Base-by-base conservation (phyloP, 352 stramenopile species). In the Lagenidium sp. region DNA sequence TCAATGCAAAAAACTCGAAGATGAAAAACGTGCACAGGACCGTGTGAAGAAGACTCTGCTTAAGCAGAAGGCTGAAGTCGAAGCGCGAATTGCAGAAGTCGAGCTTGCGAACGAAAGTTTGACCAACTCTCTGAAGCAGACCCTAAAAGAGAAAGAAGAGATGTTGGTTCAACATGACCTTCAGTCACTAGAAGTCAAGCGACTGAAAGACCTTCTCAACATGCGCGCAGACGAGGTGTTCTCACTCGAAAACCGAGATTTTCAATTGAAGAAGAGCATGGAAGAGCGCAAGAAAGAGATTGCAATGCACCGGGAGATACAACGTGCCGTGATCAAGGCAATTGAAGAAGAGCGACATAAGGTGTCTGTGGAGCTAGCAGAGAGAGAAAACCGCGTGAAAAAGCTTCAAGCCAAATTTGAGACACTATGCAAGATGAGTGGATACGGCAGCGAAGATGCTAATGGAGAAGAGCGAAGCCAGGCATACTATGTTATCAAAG, bases 361-460 rank as follows among this genome's bases (percentile, higher is more conserved):
- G 40, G 69, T 96, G 11, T 82, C 90, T 15, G 71, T 98, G 10
- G 90, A 97, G 53, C 63, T 97, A 10, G 81, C 68, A 0, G 81
- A 97, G 41, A 68, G 92, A 48, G 81, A 93, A 36, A 71, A 78
- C 28, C 63, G 69, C 3, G 84, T 98, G 7, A 75, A 90, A 22
- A 97, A 95, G 49, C 60, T 96, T n/a, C 82, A 96, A 44, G 75
- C 83, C 30, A 98, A 97, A 51, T 97, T 96, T 55, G 84, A 97
- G 57, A 96, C 85, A 29, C 65, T 90, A 16, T 87, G 77, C 48
- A 90, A 85, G 41, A 80, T 80, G 47, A 74, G 71, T 40, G 71
- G 62, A 10, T 89, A 77, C 34, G 79, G 68, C 16, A 60, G 47
- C 15, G 75, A 85, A 24, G 82, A 85, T 49, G 64, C 60, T 10